Conservation (phyloP, 2,329 filamentous ascomycete genomes). For the Aschersonia sp. region DNA sequence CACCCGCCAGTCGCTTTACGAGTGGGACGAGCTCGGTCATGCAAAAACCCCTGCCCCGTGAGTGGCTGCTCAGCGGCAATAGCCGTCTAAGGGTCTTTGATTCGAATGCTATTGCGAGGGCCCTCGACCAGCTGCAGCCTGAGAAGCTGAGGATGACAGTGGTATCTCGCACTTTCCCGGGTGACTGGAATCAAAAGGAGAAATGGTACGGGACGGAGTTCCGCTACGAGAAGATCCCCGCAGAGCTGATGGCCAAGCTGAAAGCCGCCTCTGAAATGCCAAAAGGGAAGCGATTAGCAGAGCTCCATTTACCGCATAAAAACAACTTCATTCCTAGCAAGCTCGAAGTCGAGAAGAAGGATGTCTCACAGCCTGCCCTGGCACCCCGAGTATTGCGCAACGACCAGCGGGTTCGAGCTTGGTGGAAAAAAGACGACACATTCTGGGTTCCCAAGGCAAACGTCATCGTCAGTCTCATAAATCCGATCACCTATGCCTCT, state of each 20-base stretch:
- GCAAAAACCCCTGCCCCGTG: constrained; percentile 78
- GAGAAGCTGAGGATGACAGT: constrained; percentile 83
- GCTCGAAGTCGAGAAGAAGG: constrained; percentile 88
- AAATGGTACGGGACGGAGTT: constrained; percentile 98
- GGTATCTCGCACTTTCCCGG: constrained; percentile 70
- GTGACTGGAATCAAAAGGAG: constrained; percentile 75
- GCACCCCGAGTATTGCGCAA: constrained; percentile 74
- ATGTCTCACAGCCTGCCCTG: constrained; percentile 59
- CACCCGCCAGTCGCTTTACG: constrained; percentile 75
- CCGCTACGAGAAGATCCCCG: constrained; percentile 63
- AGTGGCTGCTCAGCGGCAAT: constrained; percentile 74
- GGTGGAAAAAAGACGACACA: constrained; percentile 97
- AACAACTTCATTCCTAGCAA: constrained; percentile 95
- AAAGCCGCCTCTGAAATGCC: constrained; percentile 45
- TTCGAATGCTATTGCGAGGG: constrained; percentile 57
- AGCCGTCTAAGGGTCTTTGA: constrained; percentile 69
- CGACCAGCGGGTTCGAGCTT: constrained; percentile 65
- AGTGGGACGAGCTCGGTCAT: constrained; percentile 75
- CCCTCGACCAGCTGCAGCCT: constrained; percentile 58
- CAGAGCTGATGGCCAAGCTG: constrained; percentile 59
- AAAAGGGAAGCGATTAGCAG: constrained; percentile 43
- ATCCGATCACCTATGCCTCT: constrained; percentile 63
- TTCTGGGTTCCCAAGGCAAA: constrained; percentile 98
- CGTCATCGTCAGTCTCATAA: constrained; percentile 65
- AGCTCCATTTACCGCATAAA: constrained; percentile 74